Conservation (phyloP, 176 grass and related monocot species). For the Oryza glaberrima region DNA sequence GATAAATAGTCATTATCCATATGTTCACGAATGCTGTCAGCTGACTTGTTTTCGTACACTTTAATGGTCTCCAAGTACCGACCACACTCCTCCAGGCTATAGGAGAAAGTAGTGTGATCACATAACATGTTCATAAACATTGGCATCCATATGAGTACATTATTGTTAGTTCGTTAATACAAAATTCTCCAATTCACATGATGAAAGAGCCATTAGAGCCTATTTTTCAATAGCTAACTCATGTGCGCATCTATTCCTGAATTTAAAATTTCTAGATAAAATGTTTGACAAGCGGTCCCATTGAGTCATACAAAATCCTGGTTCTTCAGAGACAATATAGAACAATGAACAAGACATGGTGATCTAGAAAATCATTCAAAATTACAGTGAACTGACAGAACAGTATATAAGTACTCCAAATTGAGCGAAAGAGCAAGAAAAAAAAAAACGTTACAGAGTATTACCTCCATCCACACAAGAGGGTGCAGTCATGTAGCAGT, state of each 20-base stretch:
- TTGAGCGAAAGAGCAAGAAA: neutral
- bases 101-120: conserved; percentile 37
- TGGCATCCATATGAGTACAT: neutral
- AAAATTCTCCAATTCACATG: neutral
- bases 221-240: neutral
- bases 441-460: conserved; percentile 7
- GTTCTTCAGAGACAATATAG: neutral
- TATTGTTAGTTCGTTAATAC: neutral
- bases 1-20: conserved; percentile 90
- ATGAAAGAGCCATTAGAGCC: conserved; percentile 7
- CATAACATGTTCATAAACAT: conserved; percentile 16
- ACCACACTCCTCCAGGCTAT: conserved; percentile 93
- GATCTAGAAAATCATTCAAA: neutral
- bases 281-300: conserved; percentile 12
- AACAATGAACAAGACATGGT: neutral
- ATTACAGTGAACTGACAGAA: conserved; percentile 2
- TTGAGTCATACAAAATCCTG: neutral
- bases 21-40: conserved; percentile 84
- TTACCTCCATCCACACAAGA: conserved; percentile 97
- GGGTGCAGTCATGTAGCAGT: conserved; percentile 92
- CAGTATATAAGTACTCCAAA: neutral
- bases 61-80: conserved; percentile 98
- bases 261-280: conserved; percentile 17
- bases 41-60: conserved; percentile 97
- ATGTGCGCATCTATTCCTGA: neutral